Conservation (phyloP, 2,329 filamentous ascomycete species). For the Stagonosporopsis vannaccii region DNA sequence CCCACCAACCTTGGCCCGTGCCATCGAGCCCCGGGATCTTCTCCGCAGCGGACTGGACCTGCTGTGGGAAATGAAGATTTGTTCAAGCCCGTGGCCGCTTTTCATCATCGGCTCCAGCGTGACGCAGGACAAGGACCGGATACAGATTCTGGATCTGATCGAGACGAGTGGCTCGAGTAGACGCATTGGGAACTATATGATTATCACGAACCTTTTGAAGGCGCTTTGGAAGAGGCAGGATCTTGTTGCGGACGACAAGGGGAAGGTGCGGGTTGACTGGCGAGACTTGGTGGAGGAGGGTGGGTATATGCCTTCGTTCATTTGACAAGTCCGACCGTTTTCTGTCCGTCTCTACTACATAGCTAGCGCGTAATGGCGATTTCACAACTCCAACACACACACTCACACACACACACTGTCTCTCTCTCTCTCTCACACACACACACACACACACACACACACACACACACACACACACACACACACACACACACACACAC, state of each 20-base stretch:
- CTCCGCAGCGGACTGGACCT: conserved; percentile 44
- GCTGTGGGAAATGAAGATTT: conserved; percentile 50
- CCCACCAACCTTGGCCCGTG: conserved; percentile 38
- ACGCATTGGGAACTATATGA: conserved; percentile 56
- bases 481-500: no score
- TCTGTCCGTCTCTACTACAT: background rate
- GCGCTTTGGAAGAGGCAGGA: conserved; percentile 58
- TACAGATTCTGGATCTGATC: conserved; percentile 51
- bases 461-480: no score
- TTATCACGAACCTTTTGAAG: conserved; percentile 55
- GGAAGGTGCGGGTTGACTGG: conserved; percentile 47
- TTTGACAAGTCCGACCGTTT: no score
- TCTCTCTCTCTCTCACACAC: no score
- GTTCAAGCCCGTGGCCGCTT: conserved; percentile 59
- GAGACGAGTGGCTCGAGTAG: conserved; percentile 54
- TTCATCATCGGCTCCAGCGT: conserved; percentile 59
- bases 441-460: no score
- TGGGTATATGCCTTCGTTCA: conserved; percentile 30
- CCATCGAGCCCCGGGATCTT: conserved; percentile 1
- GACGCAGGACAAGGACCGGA: conserved; percentile 52
- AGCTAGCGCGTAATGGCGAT: no score
- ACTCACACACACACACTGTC: no score
- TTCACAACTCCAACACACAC: no score
- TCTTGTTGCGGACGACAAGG: conserved; percentile 47
- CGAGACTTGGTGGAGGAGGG: conserved; percentile 47